Evolutionary conservation across 495 filamentous ascomycete species (phyloP), one percentile per base, ranked within the genome.

Genomic region (Massariosphaeria phaeospora): DNA sequence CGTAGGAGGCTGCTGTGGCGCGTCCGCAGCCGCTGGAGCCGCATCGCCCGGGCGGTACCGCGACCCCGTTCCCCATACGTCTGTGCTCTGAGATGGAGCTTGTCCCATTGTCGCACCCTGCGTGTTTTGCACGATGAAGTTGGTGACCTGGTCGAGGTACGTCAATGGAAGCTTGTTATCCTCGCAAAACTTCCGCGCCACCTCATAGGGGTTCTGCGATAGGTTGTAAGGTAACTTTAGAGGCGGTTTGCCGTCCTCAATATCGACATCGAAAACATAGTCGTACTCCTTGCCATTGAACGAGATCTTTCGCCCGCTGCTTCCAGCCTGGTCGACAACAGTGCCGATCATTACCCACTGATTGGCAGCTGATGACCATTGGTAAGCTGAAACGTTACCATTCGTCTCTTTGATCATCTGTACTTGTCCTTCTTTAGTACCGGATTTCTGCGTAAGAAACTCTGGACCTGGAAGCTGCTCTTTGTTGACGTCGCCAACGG

Each of bases 231-330:
- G 91, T 26, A 99, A 76, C 65, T 97, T 97, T 27, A 97, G 76
- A 2, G 93, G 82, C 25, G 94, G 94, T 59, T 91, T 89, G 31
- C 93, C 94, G 56, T 97, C 94, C 65, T 96, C 86, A 52, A 97
- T 91, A 63, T 96, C 94, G 23, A 99, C 93, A 65, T 97, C 91
- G 59, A 97, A 99, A 42, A 99, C 94, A 67, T 88, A 96, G 62
- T 99, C 94, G 66, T 94, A 99, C 49, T 95, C 88, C 67, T 91
- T 82, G 20, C 94, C 94, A 1, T 84, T 68, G 65, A 91, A 86
- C 35, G 84, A 72, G 11, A 76, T 82, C 67, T 86, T 88, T 39
- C 77, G 76, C 2, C 86, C 85, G 53, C 82, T 88, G 66, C 88
- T 93, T 27, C 84, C 91, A 29, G 83, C 85, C 2, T 88, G 81